Evolutionary conservation across 345 rosid species (phyloP), one percentile per base, ranked within the genome.

Genomic region (Erysimum cheiranthoides): DNA sequence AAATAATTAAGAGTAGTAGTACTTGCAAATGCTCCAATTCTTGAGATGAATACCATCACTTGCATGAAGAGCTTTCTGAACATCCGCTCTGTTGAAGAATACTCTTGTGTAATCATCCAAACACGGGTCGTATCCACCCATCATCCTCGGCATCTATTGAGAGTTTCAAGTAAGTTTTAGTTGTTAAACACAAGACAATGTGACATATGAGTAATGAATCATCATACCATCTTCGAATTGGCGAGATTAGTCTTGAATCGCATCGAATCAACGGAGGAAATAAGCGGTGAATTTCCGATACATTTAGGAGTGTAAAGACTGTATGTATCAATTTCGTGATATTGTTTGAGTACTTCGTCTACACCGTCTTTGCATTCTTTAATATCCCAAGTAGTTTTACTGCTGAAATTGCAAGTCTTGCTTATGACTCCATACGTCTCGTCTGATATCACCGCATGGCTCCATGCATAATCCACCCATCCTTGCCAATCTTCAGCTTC

Each of bases 21-120:
- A 91, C 97, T 86, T 93, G 97, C 98, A 93, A 53, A 88, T 91
- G 82, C 76, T 88, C 98, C 98, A 93, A 69, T 91, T 90, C 83
- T 61, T 87, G 63, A 82, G 81, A 36, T 28, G 77, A 17, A 28
- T 49, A 35, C 91, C 96, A 66, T 87, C 87, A 71, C 86, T 81
- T 69, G 89, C 94, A 73, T 93, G 96, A 77, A 93, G 88, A 27
- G 97, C 97, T 82, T 81, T 83, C 63, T 93, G 98, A 66, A 93
- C 93, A 49, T 88, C 93, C 2, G 82, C 80, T 80, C 90, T 83
- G 77, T 93, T 93, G 84, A 87, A 93, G 81, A 81, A 93, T 9
- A 88, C 63, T 51, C 61, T 80, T 14, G 97, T 88, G 60, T 91
- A 91, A 10, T 77, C 66, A 74, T 93, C 98, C 66, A 90, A 82